Base-by-base conservation (phyloP, 2,329 filamentous ascomycete species). In the Calonectria pseudoreteaudii region DNA sequence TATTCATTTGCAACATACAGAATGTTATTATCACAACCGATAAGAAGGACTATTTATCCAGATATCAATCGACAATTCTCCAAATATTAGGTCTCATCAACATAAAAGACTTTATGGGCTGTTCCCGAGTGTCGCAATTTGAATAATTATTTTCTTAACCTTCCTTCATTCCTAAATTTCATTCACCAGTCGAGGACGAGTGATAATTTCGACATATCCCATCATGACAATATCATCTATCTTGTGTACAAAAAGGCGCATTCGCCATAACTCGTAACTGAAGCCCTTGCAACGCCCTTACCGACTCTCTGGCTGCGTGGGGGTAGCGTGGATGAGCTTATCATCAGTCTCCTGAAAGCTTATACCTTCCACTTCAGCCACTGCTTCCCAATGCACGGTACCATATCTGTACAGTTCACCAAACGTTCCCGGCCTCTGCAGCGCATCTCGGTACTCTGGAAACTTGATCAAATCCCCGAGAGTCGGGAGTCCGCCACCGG, bases 371-470 rank as follows among this genome's bases (percentile, higher is more conserved):
- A 83, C 80, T 34, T 68, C 66, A 10, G 80, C 77, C 0, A 73
- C 81, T 3, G 82, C 70, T 34, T 79, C 77, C 83, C 83, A 85
- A n/a, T 83, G 77, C 11, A 84, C 79, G 0, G 82, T 85, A 0
- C 83, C 83, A 38, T 83, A 83, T 2, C 83, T 70, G 13, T 85
- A 84, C 50, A 85, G 23, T 56, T 84, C 83, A 0, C 82, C 82
- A 70, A 82, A 84, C 0, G 82, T 85, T 0, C 82, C 83, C 0
- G 78, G 80, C 6, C 83, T 77, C n/a, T 84, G 78, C 16, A 79
- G 77, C 0, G 78, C 78, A 34, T 84, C 82, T 38, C 44, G 41
- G 10, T 78, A 80, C 4, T 72, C 80, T 4, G 79, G 66, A 68
- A 74, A 77, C 52, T 82, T 82, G 47, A 85, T 67, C 8, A 84